phyloP scores from a whole-genome alignment of 441 rosid genomes.

The Euphorbia schlechtendalii region DNA sequence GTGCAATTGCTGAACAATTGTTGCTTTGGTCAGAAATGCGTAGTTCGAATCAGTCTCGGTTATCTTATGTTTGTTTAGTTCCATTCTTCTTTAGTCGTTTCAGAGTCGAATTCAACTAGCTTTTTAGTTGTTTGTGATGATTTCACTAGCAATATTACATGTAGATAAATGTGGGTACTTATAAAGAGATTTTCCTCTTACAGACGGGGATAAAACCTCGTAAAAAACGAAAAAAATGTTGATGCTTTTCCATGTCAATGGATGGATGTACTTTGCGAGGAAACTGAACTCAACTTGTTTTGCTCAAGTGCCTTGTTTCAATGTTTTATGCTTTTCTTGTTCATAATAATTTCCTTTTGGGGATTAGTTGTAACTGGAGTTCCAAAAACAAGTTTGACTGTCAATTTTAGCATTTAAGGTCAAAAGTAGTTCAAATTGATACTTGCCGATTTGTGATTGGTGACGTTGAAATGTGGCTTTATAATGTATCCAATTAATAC shows the following conservation, averaged over 20 bases:
- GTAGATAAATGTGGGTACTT: conserved; percentile 50
- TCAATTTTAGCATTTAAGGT: too few species aligned
- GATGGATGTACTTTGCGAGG: neutral
- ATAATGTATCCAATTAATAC: too few species aligned
- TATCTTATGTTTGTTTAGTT: conserved; percentile 20
- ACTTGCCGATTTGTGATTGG: too few species aligned
- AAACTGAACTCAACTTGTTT: too few species aligned
- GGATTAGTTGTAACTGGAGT: too few species aligned
- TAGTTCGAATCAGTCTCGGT: conserved; percentile 20
- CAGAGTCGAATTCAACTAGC: conserved; percentile 18
- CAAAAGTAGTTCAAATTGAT: too few species aligned
- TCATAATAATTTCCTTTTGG: neutral
- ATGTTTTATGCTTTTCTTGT: too few species aligned
- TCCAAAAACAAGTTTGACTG: too few species aligned
- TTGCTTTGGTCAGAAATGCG: conserved; percentile 17
- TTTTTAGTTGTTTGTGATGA: conserved; percentile 26
- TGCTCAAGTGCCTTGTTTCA: too few species aligned
- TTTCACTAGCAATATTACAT: conserved; percentile 31
- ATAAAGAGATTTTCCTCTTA: conserved; percentile 17
- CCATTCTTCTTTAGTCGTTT: conserved; percentile 15
- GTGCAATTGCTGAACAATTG: neutral
- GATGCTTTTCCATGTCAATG: conserved; percentile 8
- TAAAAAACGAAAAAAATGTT: conserved; percentile 4
- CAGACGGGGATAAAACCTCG: neutral
- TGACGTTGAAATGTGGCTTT: too few species aligned